Conservation (phyloP, 345 rosid genomes). For the Boechera divaricarpa region DNA sequence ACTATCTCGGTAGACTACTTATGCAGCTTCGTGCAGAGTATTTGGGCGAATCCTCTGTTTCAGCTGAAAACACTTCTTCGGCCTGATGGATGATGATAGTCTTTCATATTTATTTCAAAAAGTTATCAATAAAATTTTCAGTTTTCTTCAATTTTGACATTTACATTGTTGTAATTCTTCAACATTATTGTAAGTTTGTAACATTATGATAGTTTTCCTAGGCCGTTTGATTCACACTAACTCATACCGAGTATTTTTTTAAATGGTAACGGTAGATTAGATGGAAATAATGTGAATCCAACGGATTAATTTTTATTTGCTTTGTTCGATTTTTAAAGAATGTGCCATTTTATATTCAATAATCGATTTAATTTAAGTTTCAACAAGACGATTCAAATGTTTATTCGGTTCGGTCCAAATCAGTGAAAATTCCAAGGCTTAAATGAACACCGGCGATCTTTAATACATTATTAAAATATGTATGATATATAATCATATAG, state of each 20-base stretch:
- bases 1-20: conserved; percentile 85
- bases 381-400: not conserved
- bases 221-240: not conserved
- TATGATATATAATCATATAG: conserved; percentile 9
- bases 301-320: not conserved
- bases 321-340: not conserved
- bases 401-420: not conserved
- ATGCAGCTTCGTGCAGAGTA: conserved; percentile 90
- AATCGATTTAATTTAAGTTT: not conserved
- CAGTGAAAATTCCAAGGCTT: not conserved
- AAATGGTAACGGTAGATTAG: not conserved
- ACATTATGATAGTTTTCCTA: not conserved
- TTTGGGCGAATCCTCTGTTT: conserved; percentile 61
- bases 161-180: conserved; percentile 4
- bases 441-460: not conserved
- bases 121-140: not conserved
- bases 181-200: conserved; percentile 32
- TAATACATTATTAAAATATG: not conserved
- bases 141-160: conserved; percentile 17
- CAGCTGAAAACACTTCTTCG: conserved; percentile 48
- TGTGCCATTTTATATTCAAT: not conserved
- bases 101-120: conserved; percentile 15
- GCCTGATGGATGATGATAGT: conserved; percentile 2
- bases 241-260: not conserved
- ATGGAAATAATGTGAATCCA: too few species aligned